Evolutionary conservation across 305 asterid genomes (phyloP).

Genomic region (Coffea humblotiana): DNA sequence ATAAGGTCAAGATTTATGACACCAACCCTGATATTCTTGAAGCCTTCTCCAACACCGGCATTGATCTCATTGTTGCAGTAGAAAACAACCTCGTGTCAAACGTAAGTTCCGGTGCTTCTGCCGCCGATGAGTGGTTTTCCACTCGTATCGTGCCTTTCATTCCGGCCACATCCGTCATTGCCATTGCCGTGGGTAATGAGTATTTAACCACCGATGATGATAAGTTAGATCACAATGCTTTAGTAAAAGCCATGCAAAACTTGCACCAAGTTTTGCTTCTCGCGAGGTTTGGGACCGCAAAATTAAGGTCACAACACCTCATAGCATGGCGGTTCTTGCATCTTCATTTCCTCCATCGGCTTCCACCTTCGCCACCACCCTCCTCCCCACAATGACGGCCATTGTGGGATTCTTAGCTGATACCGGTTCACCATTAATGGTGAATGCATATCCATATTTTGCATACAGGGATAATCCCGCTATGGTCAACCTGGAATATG

Average conservation of each 20-base stretch:
- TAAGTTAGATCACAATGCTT: slow-evolving; percentile 47
- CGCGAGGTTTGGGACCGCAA: slow-evolving; percentile 52
- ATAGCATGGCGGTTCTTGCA: slow-evolving; percentile 66
- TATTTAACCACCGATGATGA: slow-evolving; percentile 44
- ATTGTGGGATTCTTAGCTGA: slow-evolving; percentile 50
- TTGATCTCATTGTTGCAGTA: slow-evolving; percentile 54
- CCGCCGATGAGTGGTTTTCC: slow-evolving; percentile 52
- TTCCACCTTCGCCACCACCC: slow-evolving; percentile 56
- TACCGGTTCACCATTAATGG: slow-evolving; percentile 52
- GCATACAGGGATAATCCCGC: slow-evolving; percentile 55
- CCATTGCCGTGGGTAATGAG: slow-evolving; percentile 60
- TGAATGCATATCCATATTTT: slow-evolving; percentile 61
- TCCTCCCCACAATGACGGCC: slow-evolving; percentile 56
- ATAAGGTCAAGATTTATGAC: slow-evolving; percentile 62
- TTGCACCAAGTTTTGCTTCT: slow-evolving; percentile 37
- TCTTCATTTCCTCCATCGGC: slow-evolving; percentile 64
- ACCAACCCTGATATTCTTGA: slow-evolving; percentile 54
- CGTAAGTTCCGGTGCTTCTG: slow-evolving; percentile 36
- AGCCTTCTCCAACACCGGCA: slow-evolving; percentile 62
- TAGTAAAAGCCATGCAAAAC: slow-evolving; percentile 48
- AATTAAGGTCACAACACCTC: slow-evolving; percentile 61
- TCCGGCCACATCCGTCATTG: slow-evolving; percentile 54
- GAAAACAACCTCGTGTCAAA: slow-evolving; percentile 49
- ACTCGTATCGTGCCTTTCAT: slow-evolving; percentile 51
- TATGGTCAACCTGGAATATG: slow-evolving; percentile 41